Base-by-base conservation (phyloP, 129 eudicot species). In the Arctium lappa region DNA sequence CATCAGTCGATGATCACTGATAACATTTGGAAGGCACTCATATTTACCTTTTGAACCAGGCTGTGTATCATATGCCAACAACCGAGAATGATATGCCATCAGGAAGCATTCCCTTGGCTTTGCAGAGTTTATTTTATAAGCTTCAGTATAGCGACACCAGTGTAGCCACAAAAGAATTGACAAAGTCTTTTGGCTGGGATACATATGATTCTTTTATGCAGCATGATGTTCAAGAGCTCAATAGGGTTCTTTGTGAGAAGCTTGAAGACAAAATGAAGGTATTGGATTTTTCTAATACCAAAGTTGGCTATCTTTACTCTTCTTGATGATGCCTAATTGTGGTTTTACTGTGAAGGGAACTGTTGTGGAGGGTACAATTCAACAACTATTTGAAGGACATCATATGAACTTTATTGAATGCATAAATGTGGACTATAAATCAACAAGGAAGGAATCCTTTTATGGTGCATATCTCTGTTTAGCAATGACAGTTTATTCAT, bases 181-280 rank as follows among this genome's bases (percentile, higher is more conserved):
- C 99, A 15, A 95, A 95, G 69, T 95, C 99, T 22, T 95, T 95
- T 88, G 99, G 99, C 1, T 95, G 99, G 99, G 97, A 93, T 65
- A 90, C 99, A 40, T 93, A 91, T 86, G 99, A 95, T 82, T 95
- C 99, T 42, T 95, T 95, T 77, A 91, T 95, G 97, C 99, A 95
- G 77, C 99, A 95, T 88, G 99, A 95, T 86, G 99, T 95, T 60
- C 99, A 95, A 87, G 99, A 95, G 80, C 94, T 95, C 37, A 95
- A 95, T 83, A 88, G 99, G 85, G 99, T 95, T 85, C 94, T 95
- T 77, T 93, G 97, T 89, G 99, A 95, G 78, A 95, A 95, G 87
- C 99, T 95, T 83, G 99, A 95, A 93, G 97, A 93, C 75, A 95
- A 95, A 83, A 95, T 95, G 99, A 95, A 95, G 89, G 97, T 92